Evolutionary conservation across 495 filamentous ascomycete genomes (phyloP).

Genomic region (Amorphotheca resinae): DNA sequence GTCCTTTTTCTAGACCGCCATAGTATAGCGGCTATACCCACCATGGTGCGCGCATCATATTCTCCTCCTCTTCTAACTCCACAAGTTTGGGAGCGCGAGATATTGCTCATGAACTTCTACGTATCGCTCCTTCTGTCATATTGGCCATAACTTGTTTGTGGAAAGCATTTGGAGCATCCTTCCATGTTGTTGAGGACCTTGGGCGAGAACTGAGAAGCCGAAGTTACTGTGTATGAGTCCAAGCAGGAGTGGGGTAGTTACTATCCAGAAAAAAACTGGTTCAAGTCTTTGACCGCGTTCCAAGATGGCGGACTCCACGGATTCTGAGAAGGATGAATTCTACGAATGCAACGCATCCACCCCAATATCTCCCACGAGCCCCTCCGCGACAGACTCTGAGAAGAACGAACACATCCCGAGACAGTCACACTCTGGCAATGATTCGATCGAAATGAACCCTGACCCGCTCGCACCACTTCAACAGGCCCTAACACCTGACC

Average conservation of each 20-base stretch:
- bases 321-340: constrained; percentile 8
- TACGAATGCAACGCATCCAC: not conserved
- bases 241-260: not conserved
- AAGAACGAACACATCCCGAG: constrained; percentile 3
- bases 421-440: constrained; percentile 9
- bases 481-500: constrained; percentile 25
- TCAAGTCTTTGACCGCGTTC: not conserved
- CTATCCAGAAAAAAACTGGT: not conserved
- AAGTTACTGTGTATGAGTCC: not conserved
- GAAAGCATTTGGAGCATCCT: no score
- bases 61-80: no score
- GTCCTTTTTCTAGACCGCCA: no score
- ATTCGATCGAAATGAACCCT: constrained; percentile 11
- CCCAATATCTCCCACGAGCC: not conserved
- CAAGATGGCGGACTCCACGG: constrained; percentile 2
- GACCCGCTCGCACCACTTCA: constrained; percentile 27
- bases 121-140: no score
- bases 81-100: no score
- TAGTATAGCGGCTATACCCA: no score
- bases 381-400: not conserved
- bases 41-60: no score
- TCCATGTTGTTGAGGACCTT: no score
- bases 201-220: not conserved
- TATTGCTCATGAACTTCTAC: no score
- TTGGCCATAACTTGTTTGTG: no score